Evolutionary conservation across 2,329 filamentous ascomycete genomes (phyloP), one percentile per base, ranked within the genome.

Genomic region (Botrytis cinerea): DNA sequence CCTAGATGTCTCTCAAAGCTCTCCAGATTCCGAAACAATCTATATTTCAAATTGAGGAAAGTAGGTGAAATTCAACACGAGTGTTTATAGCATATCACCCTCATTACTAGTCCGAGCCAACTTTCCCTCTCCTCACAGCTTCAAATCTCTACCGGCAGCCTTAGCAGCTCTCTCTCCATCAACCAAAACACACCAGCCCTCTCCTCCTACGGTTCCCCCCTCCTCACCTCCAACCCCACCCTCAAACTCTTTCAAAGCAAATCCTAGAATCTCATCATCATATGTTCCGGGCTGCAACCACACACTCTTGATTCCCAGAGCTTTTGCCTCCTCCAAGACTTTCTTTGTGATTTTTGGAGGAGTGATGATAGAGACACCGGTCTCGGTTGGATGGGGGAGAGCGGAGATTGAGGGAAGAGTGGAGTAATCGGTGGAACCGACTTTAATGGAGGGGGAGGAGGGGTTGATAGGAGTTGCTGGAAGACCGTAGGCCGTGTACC

Each of bases 221-320:
- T 60, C 71, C 54, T 91, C 85, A 10, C 87, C 90, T 75, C 86
- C 89, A 60, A 93, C 91, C 94, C 87, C 91, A 54, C 90, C 89
- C 77, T 90, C 85, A 79, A 96, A 97, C 76, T 92, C 87, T 63
- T 84, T 84, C 74, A 86, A 84, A 4, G 93, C 94, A 82, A 88
- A 94, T 59, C 87, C 84, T 75, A 97, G 81, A 35, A 94, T 92
- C 73, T 90, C 89, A 70, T 92, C 89, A 81, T 97, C 90, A 80
- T 92, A 98, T 25, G 90, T 95, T 1, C 95, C 96, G 0, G 96
- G 96, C 84, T 98, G 96, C 77, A 98, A 84, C 92, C 93, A 97
- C 8, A 97, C 90, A 40, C 93, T 88, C 28, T 89, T 87, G 62
- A 97, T 84, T 4, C 94, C 91, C 18, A 92, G 85, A 73, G 88